These are phyloP conservation scores for Hirschfeldia incana DNA, from an alignment of 345 rosid genomes.

Conservation along the genomic window DNA sequence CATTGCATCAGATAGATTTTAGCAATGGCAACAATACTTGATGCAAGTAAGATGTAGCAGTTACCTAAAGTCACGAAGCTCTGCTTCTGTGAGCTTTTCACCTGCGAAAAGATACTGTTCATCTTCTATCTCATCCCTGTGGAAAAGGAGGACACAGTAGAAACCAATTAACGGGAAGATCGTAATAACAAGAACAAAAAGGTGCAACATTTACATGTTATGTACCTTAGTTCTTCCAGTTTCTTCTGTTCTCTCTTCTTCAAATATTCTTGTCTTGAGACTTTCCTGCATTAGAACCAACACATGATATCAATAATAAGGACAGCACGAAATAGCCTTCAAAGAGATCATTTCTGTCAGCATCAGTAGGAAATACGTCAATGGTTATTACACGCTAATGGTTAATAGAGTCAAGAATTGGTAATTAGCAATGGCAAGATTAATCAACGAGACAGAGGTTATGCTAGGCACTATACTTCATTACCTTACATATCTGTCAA, in stretches of 20 bases:
- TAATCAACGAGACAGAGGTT: neutral
- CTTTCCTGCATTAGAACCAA: constrained; percentile 54
- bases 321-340: constrained; percentile 16
- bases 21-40: constrained; percentile 5
- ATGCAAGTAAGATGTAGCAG: constrained; percentile 22
- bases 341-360: constrained; percentile 13
- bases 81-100: constrained; percentile 73
- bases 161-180: constrained; percentile 12
- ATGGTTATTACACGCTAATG: neutral
- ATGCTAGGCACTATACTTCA: constrained; percentile 25
- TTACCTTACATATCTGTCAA: neutral
- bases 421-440: neutral
- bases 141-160: constrained; percentile 13
- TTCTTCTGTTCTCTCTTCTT: constrained; percentile 98
- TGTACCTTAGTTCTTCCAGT: constrained; percentile 85
- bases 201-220: neutral
- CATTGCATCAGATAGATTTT: constrained; percentile 3
- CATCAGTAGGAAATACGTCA: constrained; percentile 1
- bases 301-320: constrained; percentile 26
- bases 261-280: constrained; percentile 87
- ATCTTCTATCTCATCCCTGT: constrained; percentile 89
- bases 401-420: constrained; percentile 13
- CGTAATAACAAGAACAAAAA: constrained; percentile 8
- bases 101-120: constrained; percentile 81
- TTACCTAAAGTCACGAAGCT: constrained; percentile 66